phyloP scores from a whole-genome alignment of 2,329 filamentous ascomycete genomes.

The Penicillium hordei region DNA sequence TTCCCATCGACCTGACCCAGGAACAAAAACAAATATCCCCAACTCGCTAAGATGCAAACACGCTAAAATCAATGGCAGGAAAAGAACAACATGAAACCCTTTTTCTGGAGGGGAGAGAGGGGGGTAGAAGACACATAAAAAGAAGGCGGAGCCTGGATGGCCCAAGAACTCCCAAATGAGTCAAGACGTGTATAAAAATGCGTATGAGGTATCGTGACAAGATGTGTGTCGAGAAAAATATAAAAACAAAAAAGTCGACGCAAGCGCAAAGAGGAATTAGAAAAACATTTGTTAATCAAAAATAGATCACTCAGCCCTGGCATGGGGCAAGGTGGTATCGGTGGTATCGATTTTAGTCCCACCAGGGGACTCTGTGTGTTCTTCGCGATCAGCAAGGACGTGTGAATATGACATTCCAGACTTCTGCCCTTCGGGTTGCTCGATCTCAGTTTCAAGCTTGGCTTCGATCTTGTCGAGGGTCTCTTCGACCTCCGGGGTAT shows the following conservation, averaged over 20 bases:
- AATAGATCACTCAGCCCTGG: not conserved
- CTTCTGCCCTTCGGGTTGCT: conserved; percentile 1
- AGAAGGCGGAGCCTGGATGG: not conserved
- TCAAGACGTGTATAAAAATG: not conserved
- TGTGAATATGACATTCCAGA: not conserved
- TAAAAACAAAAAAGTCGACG: not conserved
- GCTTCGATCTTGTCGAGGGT: conserved; percentile 9
- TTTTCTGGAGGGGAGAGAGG: not conserved
- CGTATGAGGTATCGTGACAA: not conserved
- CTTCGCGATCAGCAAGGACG: not conserved
- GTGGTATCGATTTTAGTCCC: not conserved
- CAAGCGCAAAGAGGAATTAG: not conserved
- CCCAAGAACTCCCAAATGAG: not conserved
- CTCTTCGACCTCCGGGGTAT: conserved; percentile 7
- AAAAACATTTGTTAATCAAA: not conserved
- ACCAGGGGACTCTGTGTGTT: not conserved
- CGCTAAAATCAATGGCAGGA: conserved; percentile 1
- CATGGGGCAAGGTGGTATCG: conserved; percentile 7
- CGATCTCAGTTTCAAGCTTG: not conserved
- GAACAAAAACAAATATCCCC: not conserved
- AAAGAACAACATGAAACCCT: not conserved
- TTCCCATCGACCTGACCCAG: not conserved
- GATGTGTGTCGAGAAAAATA: not conserved
- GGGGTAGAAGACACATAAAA: not conserved
- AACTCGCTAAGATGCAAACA: conserved; percentile 10